These are phyloP conservation scores for Mediolabrus comicus DNA, from an alignment of 108 stramenopile species.

Conservation along the genomic window DNA sequence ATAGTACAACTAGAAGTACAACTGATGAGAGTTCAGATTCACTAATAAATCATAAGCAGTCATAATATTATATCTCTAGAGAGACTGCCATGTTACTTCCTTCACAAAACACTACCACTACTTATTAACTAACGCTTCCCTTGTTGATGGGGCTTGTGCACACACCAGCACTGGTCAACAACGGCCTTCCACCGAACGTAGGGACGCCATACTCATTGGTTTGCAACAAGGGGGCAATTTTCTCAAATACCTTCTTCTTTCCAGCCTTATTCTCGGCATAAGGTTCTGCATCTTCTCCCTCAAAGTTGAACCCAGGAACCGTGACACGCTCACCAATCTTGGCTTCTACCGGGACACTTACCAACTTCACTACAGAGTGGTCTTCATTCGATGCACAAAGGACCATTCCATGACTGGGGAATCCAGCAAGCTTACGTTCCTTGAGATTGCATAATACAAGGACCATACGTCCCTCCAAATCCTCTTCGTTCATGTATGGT, in stretches of 20 bases:
- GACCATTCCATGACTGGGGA: constrained; percentile 98
- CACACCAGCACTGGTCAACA: constrained; percentile 87
- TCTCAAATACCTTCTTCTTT: constrained; percentile 98
- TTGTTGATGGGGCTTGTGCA: constrained; percentile 84
- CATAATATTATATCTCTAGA: background rate
- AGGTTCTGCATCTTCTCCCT: constrained; percentile 79
- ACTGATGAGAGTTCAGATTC: no score
- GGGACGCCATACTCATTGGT: constrained; percentile 87
- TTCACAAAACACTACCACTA: background rate
- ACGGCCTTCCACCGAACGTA: constrained; percentile 81
- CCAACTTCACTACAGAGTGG: constrained; percentile 86
- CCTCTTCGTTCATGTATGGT: constrained; percentile 78
- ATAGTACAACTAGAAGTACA: no score
- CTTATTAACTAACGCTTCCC: constrained; percentile 35
- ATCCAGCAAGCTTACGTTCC: constrained; percentile 93
- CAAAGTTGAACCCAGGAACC: constrained; percentile 79
- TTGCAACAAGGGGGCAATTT: constrained; percentile 87
- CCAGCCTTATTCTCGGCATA: constrained; percentile 90
- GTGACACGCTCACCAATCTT: constrained; percentile 91
- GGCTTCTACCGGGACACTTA: constrained; percentile 92
- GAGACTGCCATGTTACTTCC: background rate
- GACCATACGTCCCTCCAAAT: constrained; percentile 87
- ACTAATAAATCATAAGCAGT: no score
- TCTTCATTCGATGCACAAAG: constrained; percentile 93
- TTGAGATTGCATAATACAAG: constrained; percentile 98